Percentiles rank a stretch among this genome's conserved stretches.
Conservation (phyloP, 495 filamentous ascomycete genomes). For the Cairneyella variabilis region DNA sequence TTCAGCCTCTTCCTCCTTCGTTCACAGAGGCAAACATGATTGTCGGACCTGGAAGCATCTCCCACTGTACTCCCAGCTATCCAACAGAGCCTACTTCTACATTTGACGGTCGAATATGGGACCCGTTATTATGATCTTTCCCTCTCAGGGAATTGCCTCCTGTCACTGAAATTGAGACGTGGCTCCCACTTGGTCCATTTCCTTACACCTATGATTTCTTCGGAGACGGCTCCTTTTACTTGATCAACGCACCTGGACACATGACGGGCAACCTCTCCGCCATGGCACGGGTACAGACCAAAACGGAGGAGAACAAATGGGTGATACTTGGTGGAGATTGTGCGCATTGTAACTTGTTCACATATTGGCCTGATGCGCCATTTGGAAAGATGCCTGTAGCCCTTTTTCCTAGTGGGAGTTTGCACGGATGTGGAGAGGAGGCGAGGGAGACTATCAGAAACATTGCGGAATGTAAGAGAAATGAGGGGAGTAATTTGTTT, state of each 20-base stretch:
- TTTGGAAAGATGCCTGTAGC: background rate
- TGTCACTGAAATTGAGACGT: background rate
- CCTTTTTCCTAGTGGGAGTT: background rate
- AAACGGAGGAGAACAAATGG: background rate
- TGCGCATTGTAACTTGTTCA: background rate
- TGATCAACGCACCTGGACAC: background rate
- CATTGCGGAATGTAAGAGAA: background rate
- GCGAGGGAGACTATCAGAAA: background rate
- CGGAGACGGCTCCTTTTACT: background rate
- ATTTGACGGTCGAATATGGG: conserved; percentile 1
- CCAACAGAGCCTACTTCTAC: background rate
- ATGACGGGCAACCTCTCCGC: background rate
- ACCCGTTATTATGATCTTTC: background rate
- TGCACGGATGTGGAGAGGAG: background rate
- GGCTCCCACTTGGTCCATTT: background rate
- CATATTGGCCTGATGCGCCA: background rate
- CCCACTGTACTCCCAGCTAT: background rate
- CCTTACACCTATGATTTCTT: background rate
- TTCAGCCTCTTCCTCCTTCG: background rate
- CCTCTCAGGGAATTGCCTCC: background rate
- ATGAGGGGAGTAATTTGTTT: background rate
- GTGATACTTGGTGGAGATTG: background rate
- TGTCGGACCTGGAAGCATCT: background rate
- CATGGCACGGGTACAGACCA: background rate
- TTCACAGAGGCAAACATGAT: background rate